Evolutionary conservation across 139 green algal species (phyloP).

Genomic region (Ettlia oleoabundans): DNA sequence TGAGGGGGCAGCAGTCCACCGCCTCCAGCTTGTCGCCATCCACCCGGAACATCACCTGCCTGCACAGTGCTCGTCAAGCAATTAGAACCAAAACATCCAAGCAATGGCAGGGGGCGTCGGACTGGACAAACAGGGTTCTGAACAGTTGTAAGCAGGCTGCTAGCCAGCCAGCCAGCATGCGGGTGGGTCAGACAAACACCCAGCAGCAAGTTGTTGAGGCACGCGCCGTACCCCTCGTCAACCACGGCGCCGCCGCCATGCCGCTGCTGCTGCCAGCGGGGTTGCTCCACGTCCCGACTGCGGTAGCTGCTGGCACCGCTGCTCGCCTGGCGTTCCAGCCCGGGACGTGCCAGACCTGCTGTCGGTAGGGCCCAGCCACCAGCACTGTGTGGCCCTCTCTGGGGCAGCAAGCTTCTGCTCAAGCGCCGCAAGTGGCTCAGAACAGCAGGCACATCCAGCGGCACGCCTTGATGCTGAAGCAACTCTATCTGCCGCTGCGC

Average conservation of each 20-base stretch:
- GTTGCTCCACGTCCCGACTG: background rate
- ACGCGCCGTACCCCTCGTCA: background rate
- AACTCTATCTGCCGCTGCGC: background rate
- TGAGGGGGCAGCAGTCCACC: conserved; percentile 46
- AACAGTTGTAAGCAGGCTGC: background rate
- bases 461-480: conserved; percentile 12
- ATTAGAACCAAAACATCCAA: too few species aligned
- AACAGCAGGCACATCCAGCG: background rate
- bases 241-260: background rate
- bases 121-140: too few species aligned
- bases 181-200: too few species aligned
- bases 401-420: too few species aligned
- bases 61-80: too few species aligned
- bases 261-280: too few species aligned
- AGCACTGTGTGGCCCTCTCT: too few species aligned
- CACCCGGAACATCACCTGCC: conserved; percentile 42
- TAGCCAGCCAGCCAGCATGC: background rate
- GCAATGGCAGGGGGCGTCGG: background rate
- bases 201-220: background rate
- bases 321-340: background rate
- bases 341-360: background rate
- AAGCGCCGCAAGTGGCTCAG: conserved; percentile 18
- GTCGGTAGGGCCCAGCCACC: too few species aligned
- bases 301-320: background rate
- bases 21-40: conserved; percentile 48